These are phyloP conservation scores for Mycena sp. DNA, from an alignment of 1,284 basidiomycete species.

Conservation along the genomic window DNA sequence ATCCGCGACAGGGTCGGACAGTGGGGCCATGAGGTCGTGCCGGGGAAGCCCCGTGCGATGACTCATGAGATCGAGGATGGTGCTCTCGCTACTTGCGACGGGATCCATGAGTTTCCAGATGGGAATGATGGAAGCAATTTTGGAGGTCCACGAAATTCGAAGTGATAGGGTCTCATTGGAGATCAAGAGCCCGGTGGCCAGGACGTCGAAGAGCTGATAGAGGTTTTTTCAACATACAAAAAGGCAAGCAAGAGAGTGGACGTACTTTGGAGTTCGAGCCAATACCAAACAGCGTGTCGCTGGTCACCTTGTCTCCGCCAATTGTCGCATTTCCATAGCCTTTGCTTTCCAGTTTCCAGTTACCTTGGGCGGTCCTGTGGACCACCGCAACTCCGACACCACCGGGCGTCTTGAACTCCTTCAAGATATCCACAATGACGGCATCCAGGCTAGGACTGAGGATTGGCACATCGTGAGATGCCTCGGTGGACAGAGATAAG, in stretches of 20 bases:
- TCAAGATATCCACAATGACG: conserved; percentile 1
- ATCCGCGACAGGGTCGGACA: neutral
- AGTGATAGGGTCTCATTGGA: conserved; percentile 30
- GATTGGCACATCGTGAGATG: too few species aligned
- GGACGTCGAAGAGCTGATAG: conserved; percentile 23
- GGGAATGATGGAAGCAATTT: conserved; percentile 27
- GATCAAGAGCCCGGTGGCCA: conserved; percentile 31
- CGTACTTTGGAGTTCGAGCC: too few species aligned
- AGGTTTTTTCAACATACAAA: too few species aligned
- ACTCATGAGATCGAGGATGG: conserved; percentile 34
- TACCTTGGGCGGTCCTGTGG: neutral
- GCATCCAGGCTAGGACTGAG: neutral
- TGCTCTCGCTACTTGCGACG: conserved; percentile 27
- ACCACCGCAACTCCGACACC: conserved; percentile 7
- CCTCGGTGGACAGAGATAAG: too few species aligned
- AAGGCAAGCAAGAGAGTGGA: too few species aligned
- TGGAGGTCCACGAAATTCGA: conserved; percentile 30
- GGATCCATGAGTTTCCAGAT: conserved; percentile 22
- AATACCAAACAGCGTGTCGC: too few species aligned
- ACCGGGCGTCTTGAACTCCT: conserved; percentile 32
- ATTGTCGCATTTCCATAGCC: too few species aligned
- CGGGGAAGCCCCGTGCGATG: conserved; percentile 35
- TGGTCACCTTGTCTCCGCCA: too few species aligned
- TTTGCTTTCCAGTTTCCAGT: too few species aligned
- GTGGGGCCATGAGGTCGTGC: conserved; percentile 26